Conservation (phyloP, 495 filamentous ascomycete genomes). For the Pyrenula aspistea region DNA sequence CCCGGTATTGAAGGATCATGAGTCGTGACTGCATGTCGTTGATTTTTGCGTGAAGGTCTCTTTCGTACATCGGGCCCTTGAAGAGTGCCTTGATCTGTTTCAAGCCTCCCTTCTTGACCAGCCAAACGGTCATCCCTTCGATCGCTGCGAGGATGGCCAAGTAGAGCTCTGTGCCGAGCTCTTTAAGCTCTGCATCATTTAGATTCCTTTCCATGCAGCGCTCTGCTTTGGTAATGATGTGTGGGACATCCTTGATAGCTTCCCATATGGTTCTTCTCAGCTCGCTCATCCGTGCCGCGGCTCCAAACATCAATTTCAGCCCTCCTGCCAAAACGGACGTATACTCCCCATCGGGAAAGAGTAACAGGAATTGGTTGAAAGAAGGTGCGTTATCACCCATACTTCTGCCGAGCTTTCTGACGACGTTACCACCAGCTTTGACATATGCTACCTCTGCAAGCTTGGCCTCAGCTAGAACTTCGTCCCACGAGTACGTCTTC, state of each 20-base stretch:
- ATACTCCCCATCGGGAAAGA: constrained; percentile 3
- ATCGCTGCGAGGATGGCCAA: not conserved
- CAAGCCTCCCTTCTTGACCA: not conserved
- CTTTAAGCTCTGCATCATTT: not conserved
- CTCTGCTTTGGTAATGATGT: constrained; percentile 1
- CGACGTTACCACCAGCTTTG: not conserved
- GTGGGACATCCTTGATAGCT: constrained; percentile 3
- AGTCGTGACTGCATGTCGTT: not conserved
- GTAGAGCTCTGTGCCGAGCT: not conserved
- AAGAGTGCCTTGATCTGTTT: constrained; percentile 1
- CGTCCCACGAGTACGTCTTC: not conserved
- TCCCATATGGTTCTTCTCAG: constrained; percentile 1
- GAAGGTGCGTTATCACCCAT: not conserved
- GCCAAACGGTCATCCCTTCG: not conserved
- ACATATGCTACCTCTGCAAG: not conserved
- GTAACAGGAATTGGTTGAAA: constrained; percentile 1
- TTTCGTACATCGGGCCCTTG: not conserved
- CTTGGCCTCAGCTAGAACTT: not conserved
- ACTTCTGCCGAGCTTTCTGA: not conserved
- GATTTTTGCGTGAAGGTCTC: not conserved
- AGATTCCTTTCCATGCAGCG: constrained; percentile 1
- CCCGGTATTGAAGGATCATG: not conserved
- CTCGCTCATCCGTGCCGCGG: not conserved
- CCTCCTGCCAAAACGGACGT: constrained; percentile 2
- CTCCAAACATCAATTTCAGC: constrained; percentile 2